Percentiles rank a stretch among this genome's conserved stretches.
Conservation (phyloP, 2,329 filamentous ascomycete species). For the Neofusicoccum laricinum region DNA sequence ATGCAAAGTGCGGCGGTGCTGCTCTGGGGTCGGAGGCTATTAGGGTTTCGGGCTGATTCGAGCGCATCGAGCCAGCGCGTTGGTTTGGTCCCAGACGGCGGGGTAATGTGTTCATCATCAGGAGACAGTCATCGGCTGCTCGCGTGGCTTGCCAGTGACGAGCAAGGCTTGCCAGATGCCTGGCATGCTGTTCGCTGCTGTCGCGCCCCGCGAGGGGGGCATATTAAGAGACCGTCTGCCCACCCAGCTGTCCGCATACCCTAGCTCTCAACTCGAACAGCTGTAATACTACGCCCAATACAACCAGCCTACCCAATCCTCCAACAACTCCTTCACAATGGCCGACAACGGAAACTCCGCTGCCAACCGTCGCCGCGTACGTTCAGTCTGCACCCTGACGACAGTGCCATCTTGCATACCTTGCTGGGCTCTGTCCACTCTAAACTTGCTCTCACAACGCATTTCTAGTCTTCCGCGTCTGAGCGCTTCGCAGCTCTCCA, state of each 20-base stretch:
- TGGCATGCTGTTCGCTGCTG: neutral
- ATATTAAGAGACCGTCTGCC: neutral
- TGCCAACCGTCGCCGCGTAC: conserved; percentile 5
- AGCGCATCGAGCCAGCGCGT: neutral
- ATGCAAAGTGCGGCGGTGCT: no score
- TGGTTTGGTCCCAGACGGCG: neutral
- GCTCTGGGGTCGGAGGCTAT: neutral
- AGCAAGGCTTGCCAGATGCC: neutral
- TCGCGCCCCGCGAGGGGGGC: neutral
- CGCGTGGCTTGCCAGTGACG: neutral
- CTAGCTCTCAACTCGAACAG: no score
- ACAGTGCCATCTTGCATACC: no score
- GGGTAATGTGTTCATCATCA: conserved; percentile 17
- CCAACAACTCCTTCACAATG: neutral
- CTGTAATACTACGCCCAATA: neutral
- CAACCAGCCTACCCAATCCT: neutral
- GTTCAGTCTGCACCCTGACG: neutral
- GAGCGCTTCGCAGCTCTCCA: conserved; percentile 13
- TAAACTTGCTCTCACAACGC: neutral
- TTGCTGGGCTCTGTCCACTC: neutral
- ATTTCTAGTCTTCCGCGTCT: conserved; percentile 3
- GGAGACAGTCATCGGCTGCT: conserved; percentile 5
- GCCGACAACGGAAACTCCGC: conserved; percentile 8
- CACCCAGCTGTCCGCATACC: neutral
- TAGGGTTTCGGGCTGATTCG: neutral